Evolutionary conservation across 2,329 filamentous ascomycete species (phyloP), one percentile per base, ranked within the genome.

Genomic region (Ceratocystis cubensis): DNA sequence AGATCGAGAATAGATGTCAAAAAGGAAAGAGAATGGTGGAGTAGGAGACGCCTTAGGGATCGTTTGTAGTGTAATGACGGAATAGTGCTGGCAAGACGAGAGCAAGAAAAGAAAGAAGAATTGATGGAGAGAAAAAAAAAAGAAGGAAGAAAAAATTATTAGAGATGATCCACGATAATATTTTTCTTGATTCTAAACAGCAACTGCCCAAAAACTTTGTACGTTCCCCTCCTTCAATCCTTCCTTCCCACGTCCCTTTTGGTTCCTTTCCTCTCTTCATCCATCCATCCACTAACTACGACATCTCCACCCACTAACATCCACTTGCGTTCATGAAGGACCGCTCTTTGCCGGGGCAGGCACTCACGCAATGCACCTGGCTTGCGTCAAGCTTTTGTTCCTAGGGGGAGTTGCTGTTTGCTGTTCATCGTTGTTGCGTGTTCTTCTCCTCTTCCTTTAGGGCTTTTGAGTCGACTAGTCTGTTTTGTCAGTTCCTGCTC

Each of bases 121-220:
- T 8, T 28, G 28, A 57, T 30, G 53, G n/a, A 4, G 10, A 17
- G 53, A 15, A n/a, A 15, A 33, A 22, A 30, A 57, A 30, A 30
- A 30, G 28, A 28, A 33, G 20, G 28, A 33, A 57, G 28, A 30
- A 57, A 57, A 57, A 57, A 57, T 30, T 57, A 13, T 28, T 28
- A 57, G 25, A 28, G 53, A 57, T 57, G 53, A 57, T 57, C 25
- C 53, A 57, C 53, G 53, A 57, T 57, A 57, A 30, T 57, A 57
- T 57, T 57, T 57, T 57, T 53, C 48, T 57, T 17, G 53, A 20
- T 8, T 57, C 22, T 30, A 57, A 57, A 33, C 25, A 57, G 53
- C 53, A 57, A 57, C 53, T 57, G 5, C 53, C 13, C 53, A 57
- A 57, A 57, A 57, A 57, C 22, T 57, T 30, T 57, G 53, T 57